Evolutionary conservation across 257 asterid species (phyloP), one percentile per base, ranked within the genome.

Genomic region (Ilex asprella): DNA sequence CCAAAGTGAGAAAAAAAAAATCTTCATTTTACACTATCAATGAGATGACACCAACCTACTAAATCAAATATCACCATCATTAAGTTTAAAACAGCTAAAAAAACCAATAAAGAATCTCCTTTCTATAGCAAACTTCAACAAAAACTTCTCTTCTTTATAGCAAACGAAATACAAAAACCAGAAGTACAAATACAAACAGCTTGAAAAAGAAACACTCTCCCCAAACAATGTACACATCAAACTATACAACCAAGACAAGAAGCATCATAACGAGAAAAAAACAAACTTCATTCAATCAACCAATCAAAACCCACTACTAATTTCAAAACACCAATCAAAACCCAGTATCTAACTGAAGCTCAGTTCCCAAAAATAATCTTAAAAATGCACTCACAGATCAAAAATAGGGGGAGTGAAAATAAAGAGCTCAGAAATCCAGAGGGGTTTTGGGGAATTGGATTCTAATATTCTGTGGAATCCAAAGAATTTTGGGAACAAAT

Each of bases 1-100:
- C 60, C 52, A 32, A 31, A 61, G 61, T 60, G 29, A 31, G 13
- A 35, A 67, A 49, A 35, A n/a, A 35, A 67, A 49, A 35, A 35
- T 8, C 5, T 8, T 35, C 41, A 35, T 3, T 35, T 35, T 35
- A 1, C 8, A 8, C 41, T 15, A 49, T 12, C 54, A 44, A 44
- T 44, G 9, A 44, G 1, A 7, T 44, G 50, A 44, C 9, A 44
- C 3, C 54, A 49, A 49, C 41, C 41, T 8, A 35, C 41, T 35
- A 35, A 35, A 35, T 35, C 41, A 35, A 0, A 35, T 35, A 35
- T 35, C 41, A 35, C 5, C 41, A 35, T 8, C 41, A 35, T 3
- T 35, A 35, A 8, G 41, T 35, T 8, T 35, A 49, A 49, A 49
- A 49, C 14, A 6, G 16, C 10, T 49, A 49, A 49, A 49, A 44